Evolutionary conservation across 2,329 filamentous ascomycete species (phyloP), one percentile per base, ranked within the genome.

Genomic region (Calonectria pauciramosa): DNA sequence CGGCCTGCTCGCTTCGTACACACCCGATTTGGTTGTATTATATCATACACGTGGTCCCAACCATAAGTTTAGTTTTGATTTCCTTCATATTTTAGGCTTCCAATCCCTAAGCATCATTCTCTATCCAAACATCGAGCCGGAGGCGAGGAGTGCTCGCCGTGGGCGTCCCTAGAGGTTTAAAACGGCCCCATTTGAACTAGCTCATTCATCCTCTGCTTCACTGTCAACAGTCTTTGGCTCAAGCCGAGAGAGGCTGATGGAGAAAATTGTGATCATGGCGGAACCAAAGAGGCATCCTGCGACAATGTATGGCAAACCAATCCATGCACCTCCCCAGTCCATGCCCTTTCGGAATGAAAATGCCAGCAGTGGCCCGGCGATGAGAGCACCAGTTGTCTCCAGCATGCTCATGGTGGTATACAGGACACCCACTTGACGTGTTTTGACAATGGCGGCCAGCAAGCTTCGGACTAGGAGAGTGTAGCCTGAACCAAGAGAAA

Each of bases 371-470:
- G 56, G 56, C 14, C 56, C 56, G 4, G 56, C 56, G 4, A 63
- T 26, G 4, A 63, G 16, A 20, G 56, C 38, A 2, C 56, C 56
- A 20, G 56, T 28, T 8, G 56, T 63, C 34, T 63, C 56, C 2
- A 63, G 36, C 56, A 63, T 63, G 23, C 56, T 63, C 56, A 63
- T 63, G 11, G 56, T 63, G 4, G 56, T 63, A 23, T 63, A 63
- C 0, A 63, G 23, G 0, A 63, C 56, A 1, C 56, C 56, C 16
- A 63, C 56, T 41, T 63, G 56, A 3, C 34, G 34, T 18, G 56
- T 63, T 38, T 63, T 38, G 10, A 63, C 56, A 28, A 63, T 41
- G 3, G 56, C 56, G 38, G 56, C 56, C 8, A 63, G 20, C 56
- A 63, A 28, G 56, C 56, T 63, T 41, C 56, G 56, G 20, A 63